A percentile compares a stretch with the other conserved stretches of the same genome.
phyloP scores from a whole-genome alignment of 306 rosid species.

The Cucurbita argyrosperma region DNA sequence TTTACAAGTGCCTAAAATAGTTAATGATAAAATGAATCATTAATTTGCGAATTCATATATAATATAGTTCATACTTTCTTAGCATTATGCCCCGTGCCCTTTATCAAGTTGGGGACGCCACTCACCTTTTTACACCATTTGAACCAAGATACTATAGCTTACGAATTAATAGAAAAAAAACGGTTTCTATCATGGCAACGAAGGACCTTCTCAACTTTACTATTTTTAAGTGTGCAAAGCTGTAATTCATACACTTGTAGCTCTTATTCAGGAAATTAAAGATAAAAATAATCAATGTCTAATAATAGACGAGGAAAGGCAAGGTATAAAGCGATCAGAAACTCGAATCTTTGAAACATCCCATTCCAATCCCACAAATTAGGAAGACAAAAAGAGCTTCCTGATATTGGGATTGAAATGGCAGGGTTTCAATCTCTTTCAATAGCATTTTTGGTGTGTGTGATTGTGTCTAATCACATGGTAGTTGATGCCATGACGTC shows the following conservation, averaged over 20 bases:
- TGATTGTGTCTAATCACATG: conserved; percentile 9
- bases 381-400: neutral
- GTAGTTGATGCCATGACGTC: conserved; percentile 31
- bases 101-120: no score
- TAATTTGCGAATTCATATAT: no score
- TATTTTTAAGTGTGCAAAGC: no score
- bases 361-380: neutral
- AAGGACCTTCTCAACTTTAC: neutral
- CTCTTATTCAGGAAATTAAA: neutral
- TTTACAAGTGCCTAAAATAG: neutral
- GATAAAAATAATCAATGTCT: neutral
- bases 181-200: neutral
- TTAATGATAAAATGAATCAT: neutral
- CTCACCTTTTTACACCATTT: no score
- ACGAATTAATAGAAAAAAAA: no score
- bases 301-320: neutral
- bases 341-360: conserved; percentile 10
- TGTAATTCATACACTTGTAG: neutral
- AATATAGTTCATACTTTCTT: no score
- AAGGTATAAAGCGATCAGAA: conserved; percentile 23
- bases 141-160: no score
- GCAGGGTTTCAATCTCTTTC: conserved; percentile 18
- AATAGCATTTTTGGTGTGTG: conserved; percentile 18
- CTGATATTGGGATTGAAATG: conserved; percentile 20
- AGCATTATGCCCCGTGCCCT: no score